Conservation (phyloP, 2,329 filamentous ascomycete species). For the Monosporascus ibericus region DNA sequence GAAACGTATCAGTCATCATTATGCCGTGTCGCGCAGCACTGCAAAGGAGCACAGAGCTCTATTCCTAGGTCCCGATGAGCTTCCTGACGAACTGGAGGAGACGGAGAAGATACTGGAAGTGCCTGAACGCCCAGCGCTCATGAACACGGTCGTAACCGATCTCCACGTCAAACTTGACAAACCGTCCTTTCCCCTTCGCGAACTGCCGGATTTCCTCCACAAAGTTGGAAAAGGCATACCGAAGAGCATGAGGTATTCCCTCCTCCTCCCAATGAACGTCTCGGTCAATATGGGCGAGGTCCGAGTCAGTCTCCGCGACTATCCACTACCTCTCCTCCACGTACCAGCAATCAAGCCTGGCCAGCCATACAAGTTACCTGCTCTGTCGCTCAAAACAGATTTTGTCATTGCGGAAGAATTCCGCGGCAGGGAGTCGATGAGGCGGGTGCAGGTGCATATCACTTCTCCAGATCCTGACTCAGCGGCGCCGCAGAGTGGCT, state of each 20-base stretch:
- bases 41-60: constrained; percentile 72
- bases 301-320: constrained; percentile 81
- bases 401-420: constrained; percentile 97
- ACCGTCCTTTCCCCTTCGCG: constrained; percentile 77
- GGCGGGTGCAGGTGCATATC: constrained; percentile 76
- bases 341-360: constrained; percentile 75
- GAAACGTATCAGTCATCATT: constrained; percentile 74
- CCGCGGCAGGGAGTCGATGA: constrained; percentile 70
- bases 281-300: constrained; percentile 87
- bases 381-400: constrained; percentile 78
- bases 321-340: constrained; percentile 86
- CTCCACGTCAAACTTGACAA: constrained; percentile 84
- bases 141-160: constrained; percentile 76
- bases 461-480: constrained; percentile 60
- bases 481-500: constrained; percentile 54
- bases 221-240: constrained; percentile 96
- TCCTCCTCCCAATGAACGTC: constrained; percentile 85
- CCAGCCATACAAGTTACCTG: constrained; percentile 74
- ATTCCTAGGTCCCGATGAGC: constrained; percentile 76
- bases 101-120: constrained; percentile 81
- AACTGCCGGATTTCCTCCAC: constrained; percentile 79
- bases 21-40: constrained; percentile 61
- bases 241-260: constrained; percentile 78
- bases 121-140: constrained; percentile 75
- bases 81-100: constrained; percentile 76